Base-by-base conservation (phyloP, 2,329 filamentous ascomycete species). In the Metarhizium anisopliae region DNA sequence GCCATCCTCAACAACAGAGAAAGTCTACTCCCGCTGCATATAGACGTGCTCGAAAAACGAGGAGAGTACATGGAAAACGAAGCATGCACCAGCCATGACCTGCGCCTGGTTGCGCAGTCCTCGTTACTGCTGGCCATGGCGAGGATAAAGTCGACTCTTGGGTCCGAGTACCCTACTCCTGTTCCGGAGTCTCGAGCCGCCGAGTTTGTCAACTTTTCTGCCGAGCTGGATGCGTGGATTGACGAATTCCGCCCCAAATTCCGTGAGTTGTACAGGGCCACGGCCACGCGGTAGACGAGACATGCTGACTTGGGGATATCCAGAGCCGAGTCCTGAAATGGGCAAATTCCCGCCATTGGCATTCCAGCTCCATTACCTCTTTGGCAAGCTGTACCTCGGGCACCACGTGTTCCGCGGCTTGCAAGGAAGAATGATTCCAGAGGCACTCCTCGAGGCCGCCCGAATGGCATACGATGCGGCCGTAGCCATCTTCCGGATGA, bases 401-500 rank as follows among this genome's bases (percentile, higher is more conserved):
- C 55, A 57, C 25, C 51, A 57, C 16, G 55, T 54, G 16, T 55
- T 57, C 14, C 52, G 55, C 10, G 55, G 55, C 4, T 38, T 57
- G 14, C 47, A 20, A 11, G 29, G 40, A 30, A 25, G 36, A n/a
- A 25, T 16, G 13, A 52, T 57, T 8, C 52, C 52, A 3, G 10
- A n/a, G 1, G 8, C 16, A 6, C 49, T 57, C 7, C 50, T 57
- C 14, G 8, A 42, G 13, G 55, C 55, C 3, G 55, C 55, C 3
- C 7, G 32, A 10, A 54, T 57, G 55, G 55, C 55, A 7, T 40
- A 57, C 36, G 42, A 51, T 11, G 30, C 52, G 2, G 49, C 52
- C 14, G 36, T 51, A 10, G 47, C 40, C 4, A 52, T 57, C 49
- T 54, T 57, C 43, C 30, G 38, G n/a, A 42, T 57, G 32, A 52